phyloP scores from a whole-genome alignment of 129 eudicot species.

The Lactuca saligna region DNA sequence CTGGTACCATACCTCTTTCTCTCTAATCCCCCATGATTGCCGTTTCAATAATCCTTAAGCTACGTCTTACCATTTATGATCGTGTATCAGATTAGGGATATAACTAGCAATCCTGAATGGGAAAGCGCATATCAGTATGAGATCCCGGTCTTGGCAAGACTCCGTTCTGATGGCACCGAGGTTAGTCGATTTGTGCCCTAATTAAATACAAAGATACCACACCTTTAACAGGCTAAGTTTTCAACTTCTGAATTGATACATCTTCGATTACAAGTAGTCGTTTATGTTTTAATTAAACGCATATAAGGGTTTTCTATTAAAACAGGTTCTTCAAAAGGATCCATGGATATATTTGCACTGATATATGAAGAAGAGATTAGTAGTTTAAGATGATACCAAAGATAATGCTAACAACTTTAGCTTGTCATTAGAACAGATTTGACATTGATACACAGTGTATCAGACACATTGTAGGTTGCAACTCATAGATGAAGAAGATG shows the following conservation, averaged over 20 bases:
- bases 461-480: not conserved
- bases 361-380: no score
- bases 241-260: not conserved
- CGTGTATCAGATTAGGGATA: constrained; percentile 70
- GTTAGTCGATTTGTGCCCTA: constrained; percentile 30
- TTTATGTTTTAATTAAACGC: not conserved
- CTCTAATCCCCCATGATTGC: not conserved
- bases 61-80: not conserved
- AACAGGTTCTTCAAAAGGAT: not conserved
- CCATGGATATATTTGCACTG: not conserved
- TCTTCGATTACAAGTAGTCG: not conserved
- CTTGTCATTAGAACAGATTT: not conserved
- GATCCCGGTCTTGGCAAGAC: constrained; percentile 78
- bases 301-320: not conserved
- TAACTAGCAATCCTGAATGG: constrained; percentile 87
- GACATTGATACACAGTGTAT: not conserved
- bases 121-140: constrained; percentile 87
- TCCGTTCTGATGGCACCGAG: constrained; percentile 86
- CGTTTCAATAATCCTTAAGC: constrained; percentile 8
- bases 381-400: not conserved
- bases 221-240: not conserved
- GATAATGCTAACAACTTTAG: not conserved
- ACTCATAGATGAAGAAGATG: not conserved
- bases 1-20: not conserved
- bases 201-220: not conserved